A percentile compares a stretch with the other conserved stretches of the same genome.
Evolutionary conservation across 495 filamentous ascomycete species (phyloP).

Genomic region (Xylaria castorea): DNA sequence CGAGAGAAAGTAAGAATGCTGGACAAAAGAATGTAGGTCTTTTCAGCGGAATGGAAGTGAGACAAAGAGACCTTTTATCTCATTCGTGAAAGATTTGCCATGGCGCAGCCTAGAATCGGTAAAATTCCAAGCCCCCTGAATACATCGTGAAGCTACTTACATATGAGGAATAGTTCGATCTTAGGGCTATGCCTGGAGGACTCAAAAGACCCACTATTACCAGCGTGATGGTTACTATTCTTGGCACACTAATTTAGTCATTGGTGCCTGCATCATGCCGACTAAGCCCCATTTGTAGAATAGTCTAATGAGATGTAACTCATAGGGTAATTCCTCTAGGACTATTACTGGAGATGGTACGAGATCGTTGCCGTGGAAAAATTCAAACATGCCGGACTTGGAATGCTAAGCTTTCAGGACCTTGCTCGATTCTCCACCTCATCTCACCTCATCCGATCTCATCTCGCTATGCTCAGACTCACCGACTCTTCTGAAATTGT

Average conservation of each 20-base stretch:
- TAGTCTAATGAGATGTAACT: background rate
- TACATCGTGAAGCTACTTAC: background rate
- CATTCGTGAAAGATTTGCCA: background rate
- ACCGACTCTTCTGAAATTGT: background rate
- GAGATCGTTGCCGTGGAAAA: background rate
- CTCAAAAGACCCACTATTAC: background rate
- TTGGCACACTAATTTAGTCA: background rate
- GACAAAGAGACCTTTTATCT: constrained; percentile 2
- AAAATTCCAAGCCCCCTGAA: background rate
- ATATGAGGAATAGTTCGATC: too few relatives aligned
- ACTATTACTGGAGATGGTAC: background rate
- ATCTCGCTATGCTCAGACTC: background rate
- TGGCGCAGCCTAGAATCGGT: background rate
- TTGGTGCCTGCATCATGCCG: background rate
- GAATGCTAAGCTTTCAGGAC: background rate
- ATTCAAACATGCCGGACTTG: background rate
- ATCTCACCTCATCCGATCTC: background rate
- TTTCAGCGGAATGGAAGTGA: background rate
- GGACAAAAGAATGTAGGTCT: background rate
- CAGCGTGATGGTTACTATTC: constrained; percentile 8
- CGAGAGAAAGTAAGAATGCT: background rate
- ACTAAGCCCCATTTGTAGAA: background rate
- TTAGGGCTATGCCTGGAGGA: background rate
- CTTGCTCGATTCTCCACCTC: too few relatives aligned
- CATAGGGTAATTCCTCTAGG: background rate